These are phyloP conservation scores for Suillus tomentosus DNA, from an alignment of 768 basidiomycete genomes.

Conservation along the genomic window DNA sequence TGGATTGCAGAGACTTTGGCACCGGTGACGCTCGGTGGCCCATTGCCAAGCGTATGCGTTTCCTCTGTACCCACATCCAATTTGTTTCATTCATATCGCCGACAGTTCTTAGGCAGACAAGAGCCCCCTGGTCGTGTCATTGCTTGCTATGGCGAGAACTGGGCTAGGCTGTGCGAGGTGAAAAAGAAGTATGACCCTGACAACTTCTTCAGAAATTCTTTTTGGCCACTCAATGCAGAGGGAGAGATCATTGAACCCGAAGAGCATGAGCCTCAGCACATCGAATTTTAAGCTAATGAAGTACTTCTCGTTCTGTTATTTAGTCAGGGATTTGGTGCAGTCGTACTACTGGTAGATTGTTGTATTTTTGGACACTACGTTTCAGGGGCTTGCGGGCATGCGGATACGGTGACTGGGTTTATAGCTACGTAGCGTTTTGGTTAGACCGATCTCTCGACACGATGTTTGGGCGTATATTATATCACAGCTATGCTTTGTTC, in stretches of 20 bases:
- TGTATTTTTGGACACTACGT: slow-evolving; percentile 1
- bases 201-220: slow-evolving; percentile 72
- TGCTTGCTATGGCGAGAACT: slow-evolving; percentile 74
- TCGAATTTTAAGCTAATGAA: slow-evolving; percentile 20
- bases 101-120: slow-evolving; percentile 73
- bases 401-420: background rate
- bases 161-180: slow-evolving; percentile 66
- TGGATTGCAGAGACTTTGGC: slow-evolving; percentile 81
- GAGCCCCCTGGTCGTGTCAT: slow-evolving; percentile 64
- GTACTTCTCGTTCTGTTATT: background rate
- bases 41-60: slow-evolving; percentile 76
- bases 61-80: slow-evolving; percentile 12
- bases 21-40: slow-evolving; percentile 74
- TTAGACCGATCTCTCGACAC: background rate
- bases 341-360: background rate
- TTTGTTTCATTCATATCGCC: slow-evolving; percentile 13
- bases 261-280: slow-evolving; percentile 58
- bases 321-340: background rate
- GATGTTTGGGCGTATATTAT: background rate
- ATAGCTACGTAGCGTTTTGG: background rate
- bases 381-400: background rate
- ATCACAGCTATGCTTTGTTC: background rate
- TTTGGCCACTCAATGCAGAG: slow-evolving; percentile 74
- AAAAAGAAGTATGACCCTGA: slow-evolving; percentile 78
- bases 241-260: slow-evolving; percentile 57